Evolutionary conservation across 179 eudicot genomes (phyloP), one percentile per base, ranked within the genome.

Genomic region (Gypsophila paniculata): DNA sequence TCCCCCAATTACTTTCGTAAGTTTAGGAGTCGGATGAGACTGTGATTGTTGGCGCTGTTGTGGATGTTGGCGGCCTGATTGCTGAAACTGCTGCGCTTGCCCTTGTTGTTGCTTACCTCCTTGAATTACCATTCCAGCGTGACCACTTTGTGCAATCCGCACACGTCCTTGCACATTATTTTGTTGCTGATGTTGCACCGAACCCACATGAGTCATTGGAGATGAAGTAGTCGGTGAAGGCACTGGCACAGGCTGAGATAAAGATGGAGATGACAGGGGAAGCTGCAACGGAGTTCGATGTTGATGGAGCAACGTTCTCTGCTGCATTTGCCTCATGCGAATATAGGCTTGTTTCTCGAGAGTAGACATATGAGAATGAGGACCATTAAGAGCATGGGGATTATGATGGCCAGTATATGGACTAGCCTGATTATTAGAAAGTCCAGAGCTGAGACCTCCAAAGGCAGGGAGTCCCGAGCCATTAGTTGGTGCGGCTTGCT

Each of bases 61-160:
- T 49, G 91, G 93, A 72, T 92, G 96, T 54, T 83, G 93, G 80
- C 90, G 82, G 32, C 89, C 80, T 48, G 90, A 74, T 65, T 88
- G 94, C 65, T 78, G 89, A 71, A 77, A 69, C 39, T 85, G 84
- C 53, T 58, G 61, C 15, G 66, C 73, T 60, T 80, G 89, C 9
- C 83, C 75, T 64, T 83, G 96, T 18, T 87, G 77, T 77, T 83
- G 95, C 81, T 85, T 88, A 59, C 86, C 83, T 10, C 68, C 74
- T 59, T 82, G 96, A 80, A 78, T 88, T 48, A 76, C 71, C 61
- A 78, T 53, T 29, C 85, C 87, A 79, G 79, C 72, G 1, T 78
- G 84, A 78, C 86, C 83, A 68, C 79, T 66, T 74, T 81, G 91
- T 26, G 83, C n/a, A n/a, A n/a, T n/a, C n/a, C n/a, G n/a, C n/a